Base-by-base conservation (phyloP, 495 filamentous ascomycete genomes). In the Parmelia sp. region DNA sequence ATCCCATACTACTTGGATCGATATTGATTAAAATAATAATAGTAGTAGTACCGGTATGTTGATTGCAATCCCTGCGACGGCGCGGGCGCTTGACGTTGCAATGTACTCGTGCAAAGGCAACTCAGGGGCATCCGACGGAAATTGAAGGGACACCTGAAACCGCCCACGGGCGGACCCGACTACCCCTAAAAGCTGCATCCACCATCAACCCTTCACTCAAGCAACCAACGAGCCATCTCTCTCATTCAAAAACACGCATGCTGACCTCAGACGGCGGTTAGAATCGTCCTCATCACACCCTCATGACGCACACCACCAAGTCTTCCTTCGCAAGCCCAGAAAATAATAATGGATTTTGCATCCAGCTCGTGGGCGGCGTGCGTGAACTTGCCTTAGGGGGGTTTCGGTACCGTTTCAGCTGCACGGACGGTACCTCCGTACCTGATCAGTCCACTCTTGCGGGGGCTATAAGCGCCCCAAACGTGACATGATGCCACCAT, bases 391-490 rank as follows among this genome's bases (percentile, higher is more conserved):
- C n/a, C n/a, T n/a, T n/a, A 12, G 44, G 21, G 44, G 25, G 47
- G 47, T 51, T 51, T 51, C 47, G 51, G 27, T 17, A 35, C 0
- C 15, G 51, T 55, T 55, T 55, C 51, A 55, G 51, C 51, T 55
- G 17, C 27, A 55, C 17, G 51, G 27, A 55, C 21, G 4, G 11
- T 40, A 21, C 29, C 17, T 4, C 31, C 3, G 27, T 53, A 31
- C 11, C 51, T 33, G 14, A 55, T 55, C 51, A 4, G 14, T 29
- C 15, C 0, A 8, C 4, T 55, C 51, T 1, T 55, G 17, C 51
- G 15, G 51, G 51, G 3, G 51, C 27, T 33, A 33, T 55, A 55
- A 55, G 51, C 51, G 51, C 51, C 51, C 51, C 51, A 55, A 55
- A 55, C 51, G 27, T 55, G 33, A 33, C 5, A 53, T 53, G 5